Base-by-base conservation (phyloP, 306 rosid species). In the Gastrolobium villosum region DNA sequence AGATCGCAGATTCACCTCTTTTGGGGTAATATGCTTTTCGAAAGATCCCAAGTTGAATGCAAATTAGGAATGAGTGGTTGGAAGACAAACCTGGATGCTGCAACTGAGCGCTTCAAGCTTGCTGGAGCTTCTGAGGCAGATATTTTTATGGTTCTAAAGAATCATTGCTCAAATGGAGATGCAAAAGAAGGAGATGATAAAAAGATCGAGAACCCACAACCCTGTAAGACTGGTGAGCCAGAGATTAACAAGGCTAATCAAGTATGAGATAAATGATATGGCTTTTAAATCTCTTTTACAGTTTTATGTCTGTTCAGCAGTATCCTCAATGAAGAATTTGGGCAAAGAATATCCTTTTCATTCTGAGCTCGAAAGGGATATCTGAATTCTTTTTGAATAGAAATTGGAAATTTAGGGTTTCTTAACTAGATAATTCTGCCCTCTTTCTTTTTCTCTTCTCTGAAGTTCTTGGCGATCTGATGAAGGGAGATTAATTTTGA, bases 1-100 rank as follows among this genome's bases (percentile, higher is more conserved):
- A 90, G 94, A 79, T 95, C 99, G 44, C 98, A 95, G 82, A 95
- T 95, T 77, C 99, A 95, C 86, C 90, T 95, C 70, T 95, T 95
- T 84, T 91, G 97, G 99, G 99, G 99, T 34, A 95, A 95, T 77
- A 92, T 92, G 98, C 97, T 91, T 34, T 95, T 95, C 13, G 98
- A 95, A 84, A 88, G 96, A 76, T 95, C 99, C 75, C 99, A 95
- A 79, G 98, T 95, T 7, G 99, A 95, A 78, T 92, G 89, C 83
- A 95, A 95, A 66, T 75, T 95, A 52, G 94, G 90, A 72, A 30
- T 86, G 79, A 88, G 65, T 78, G 91, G 88, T 69, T 95, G 99
- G 99, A 87, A 92, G 88, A 79, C 83, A 63, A 90, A 91, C 48
- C 86, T 92, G 15, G 97, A 95, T 74, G 91, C 94, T 67, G 92